Conservation (phyloP, 805 yeast species). For the Cyberlindnera xylosilytica region DNA sequence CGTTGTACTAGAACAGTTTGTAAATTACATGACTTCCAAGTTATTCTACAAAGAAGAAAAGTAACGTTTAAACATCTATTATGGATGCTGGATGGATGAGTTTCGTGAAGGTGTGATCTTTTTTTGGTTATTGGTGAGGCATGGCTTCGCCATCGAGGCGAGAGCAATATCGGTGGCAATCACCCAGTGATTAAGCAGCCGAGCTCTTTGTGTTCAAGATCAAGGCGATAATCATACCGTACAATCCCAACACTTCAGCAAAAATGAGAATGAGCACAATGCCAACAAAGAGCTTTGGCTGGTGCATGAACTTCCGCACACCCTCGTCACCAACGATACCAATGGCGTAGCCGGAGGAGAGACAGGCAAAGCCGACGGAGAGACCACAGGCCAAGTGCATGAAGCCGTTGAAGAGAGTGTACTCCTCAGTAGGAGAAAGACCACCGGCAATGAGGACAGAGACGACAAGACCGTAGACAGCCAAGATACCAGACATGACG, state of each 20-base stretch:
- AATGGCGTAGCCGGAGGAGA: slow-evolving; percentile 95
- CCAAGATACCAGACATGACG: slow-evolving; percentile 95
- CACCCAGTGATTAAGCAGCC: slow-evolving; percentile 36
- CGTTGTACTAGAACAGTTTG: background rate
- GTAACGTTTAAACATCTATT: too few relatives aligned
- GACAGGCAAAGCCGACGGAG: slow-evolving; percentile 93
- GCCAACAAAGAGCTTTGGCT: slow-evolving; percentile 85
- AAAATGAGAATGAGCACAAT: slow-evolving; percentile 86
- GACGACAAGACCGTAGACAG: slow-evolving; percentile 96
- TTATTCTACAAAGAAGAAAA: too few relatives aligned
- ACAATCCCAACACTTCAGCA: slow-evolving; percentile 85
- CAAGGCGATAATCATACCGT: slow-evolving; percentile 94
- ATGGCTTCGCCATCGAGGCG: background rate
- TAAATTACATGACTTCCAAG: background rate
- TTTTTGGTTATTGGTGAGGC: too few relatives aligned
- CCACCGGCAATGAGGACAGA: slow-evolving; percentile 94
- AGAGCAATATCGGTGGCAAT: background rate
- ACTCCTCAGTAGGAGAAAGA: slow-evolving; percentile 70
- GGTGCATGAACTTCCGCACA: slow-evolving; percentile 83
- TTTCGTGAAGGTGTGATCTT: background rate
- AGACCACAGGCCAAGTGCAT: slow-evolving; percentile 97
- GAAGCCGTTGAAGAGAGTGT: slow-evolving; percentile 92
- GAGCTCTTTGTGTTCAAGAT: slow-evolving; percentile 88
- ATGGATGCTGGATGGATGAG: background rate
- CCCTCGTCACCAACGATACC: slow-evolving; percentile 95